These are phyloP conservation scores for Thelonectria olida DNA, from an alignment of 2,329 filamentous ascomycete species.

Conservation along the genomic window DNA sequence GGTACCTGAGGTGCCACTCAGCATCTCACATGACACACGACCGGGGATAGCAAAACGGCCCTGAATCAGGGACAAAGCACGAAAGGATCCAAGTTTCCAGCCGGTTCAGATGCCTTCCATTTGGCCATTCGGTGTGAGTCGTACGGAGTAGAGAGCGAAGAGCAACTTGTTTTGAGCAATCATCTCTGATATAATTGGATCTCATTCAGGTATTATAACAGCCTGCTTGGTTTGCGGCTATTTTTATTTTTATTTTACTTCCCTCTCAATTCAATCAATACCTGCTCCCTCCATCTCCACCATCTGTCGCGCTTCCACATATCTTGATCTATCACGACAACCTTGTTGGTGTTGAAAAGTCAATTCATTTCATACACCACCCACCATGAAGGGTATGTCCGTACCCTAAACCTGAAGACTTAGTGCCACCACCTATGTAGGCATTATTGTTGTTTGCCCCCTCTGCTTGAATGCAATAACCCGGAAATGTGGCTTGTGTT, in stretches of 20 bases:
- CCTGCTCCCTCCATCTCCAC: too few species aligned
- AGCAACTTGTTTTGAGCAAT: background rate
- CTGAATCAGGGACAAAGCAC: background rate
- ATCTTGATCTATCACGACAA: background rate
- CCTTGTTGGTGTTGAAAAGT: background rate
- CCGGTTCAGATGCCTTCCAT: background rate
- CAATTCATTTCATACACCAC: background rate
- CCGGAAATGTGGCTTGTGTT: slow-evolving; percentile 3
- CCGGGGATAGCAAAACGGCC: slow-evolving; percentile 20
- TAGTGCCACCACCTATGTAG: background rate
- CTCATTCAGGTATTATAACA: too few species aligned
- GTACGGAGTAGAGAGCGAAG: background rate
- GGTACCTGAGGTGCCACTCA: slow-evolving; percentile 23
- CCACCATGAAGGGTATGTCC: slow-evolving; percentile 37
- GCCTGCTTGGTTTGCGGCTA: too few species aligned
- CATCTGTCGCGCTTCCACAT: too few species aligned
- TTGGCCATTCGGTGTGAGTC: slow-evolving; percentile 3
- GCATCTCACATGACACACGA: slow-evolving; percentile 35
- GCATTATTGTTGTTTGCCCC: background rate
- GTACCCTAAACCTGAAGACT: too few species aligned
- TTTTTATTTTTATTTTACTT: background rate
- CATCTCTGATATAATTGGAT: background rate
- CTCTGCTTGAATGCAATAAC: slow-evolving; percentile 1
- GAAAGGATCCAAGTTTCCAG: background rate
- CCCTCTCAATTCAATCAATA: background rate